Percentiles rank a stretch among this genome's conserved stretches.
These are phyloP conservation scores for Aurinia saxatilis DNA, from an alignment of 345 rosid genomes.

Conservation along the genomic window DNA sequence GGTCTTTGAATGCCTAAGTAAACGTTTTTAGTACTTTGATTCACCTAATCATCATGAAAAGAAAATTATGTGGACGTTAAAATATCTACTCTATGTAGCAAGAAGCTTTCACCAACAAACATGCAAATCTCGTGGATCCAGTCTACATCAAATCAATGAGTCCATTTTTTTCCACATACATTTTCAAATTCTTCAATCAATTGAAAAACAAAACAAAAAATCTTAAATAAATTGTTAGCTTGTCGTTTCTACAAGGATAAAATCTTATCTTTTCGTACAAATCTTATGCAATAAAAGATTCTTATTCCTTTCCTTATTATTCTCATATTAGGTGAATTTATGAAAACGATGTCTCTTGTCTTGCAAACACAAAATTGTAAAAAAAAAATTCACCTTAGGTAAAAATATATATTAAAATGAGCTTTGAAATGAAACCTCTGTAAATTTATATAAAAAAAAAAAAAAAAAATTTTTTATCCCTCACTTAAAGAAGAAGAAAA, in stretches of 20 bases:
- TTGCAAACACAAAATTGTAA: not conserved
- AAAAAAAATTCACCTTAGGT: too few relatives aligned
- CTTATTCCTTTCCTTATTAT: not conserved
- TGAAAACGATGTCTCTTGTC: constrained; percentile 7
- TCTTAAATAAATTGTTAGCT: not conserved
- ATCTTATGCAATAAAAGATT: constrained; percentile 12
- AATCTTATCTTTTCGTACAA: constrained; percentile 11
- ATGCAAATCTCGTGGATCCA: constrained; percentile 18
- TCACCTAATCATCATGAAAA: not conserved
- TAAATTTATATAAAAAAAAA: too few relatives aligned
- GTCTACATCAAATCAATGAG: not conserved
- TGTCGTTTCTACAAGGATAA: constrained; percentile 3
- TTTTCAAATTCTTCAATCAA: constrained; percentile 9
- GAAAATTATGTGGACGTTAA: not conserved
- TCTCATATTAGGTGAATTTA: constrained; percentile 8
- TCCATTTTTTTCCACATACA: not conserved
- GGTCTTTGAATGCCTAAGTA: too few relatives aligned
- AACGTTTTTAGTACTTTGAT: too few relatives aligned
- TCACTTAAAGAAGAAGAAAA: not conserved
- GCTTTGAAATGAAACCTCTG: too few relatives aligned
- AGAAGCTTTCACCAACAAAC: not conserved
- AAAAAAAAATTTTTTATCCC: too few relatives aligned
- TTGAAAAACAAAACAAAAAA: not conserved
- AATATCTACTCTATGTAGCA: not conserved
- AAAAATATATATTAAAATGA: too few relatives aligned